Evolutionary conservation across 805 yeast species (phyloP).

Genomic region (Saccharomycopsis synnaedendra): DNA sequence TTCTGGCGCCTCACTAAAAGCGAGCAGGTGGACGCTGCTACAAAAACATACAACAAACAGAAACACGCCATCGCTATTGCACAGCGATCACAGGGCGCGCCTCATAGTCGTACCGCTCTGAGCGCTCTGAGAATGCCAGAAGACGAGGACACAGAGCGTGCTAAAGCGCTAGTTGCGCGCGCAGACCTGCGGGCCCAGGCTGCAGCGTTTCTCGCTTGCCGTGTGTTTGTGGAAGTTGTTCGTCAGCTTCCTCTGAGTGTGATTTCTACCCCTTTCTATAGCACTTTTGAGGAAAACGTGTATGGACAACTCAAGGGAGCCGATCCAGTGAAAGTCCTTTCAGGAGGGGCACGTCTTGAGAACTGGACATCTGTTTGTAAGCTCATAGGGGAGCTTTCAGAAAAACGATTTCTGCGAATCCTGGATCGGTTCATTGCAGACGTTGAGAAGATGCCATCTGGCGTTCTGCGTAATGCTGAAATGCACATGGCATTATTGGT

Average conservation of each 20-base stretch:
- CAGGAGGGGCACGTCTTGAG: constrained; percentile 70
- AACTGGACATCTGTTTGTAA: constrained; percentile 92
- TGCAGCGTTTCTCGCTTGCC: constrained; percentile 77
- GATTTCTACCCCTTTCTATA: constrained; percentile 68
- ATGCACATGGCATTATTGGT: constrained; percentile 64
- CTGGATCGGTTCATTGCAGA: constrained; percentile 92
- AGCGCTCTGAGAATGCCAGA: constrained; percentile 5
- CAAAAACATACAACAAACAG: constrained; percentile 11
- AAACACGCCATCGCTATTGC: constrained; percentile 4
- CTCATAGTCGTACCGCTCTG: constrained; percentile 14
- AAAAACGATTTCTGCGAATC: constrained; percentile 70
- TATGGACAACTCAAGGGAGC: constrained; percentile 82
- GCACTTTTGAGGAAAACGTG: constrained; percentile 83
- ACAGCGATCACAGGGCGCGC: constrained; percentile 12
- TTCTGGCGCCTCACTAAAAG: constrained; percentile 94
- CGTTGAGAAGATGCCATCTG: constrained; percentile 65
- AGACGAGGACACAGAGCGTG: constrained; percentile 25
- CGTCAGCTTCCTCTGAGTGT: constrained; percentile 70
- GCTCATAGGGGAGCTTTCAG: constrained; percentile 83
- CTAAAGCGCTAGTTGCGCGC: constrained; percentile 61
- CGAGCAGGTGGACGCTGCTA: constrained; percentile 28
- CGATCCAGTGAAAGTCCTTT: constrained; percentile 60
- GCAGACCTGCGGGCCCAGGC: constrained; percentile 83
- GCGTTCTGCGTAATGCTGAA: constrained; percentile 30
- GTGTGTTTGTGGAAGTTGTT: constrained; percentile 88